Percentiles rank a stretch among this genome's conserved stretches.
Conservation (phyloP, 345 rosid species). For the Excoecaria cochinchinensis region DNA sequence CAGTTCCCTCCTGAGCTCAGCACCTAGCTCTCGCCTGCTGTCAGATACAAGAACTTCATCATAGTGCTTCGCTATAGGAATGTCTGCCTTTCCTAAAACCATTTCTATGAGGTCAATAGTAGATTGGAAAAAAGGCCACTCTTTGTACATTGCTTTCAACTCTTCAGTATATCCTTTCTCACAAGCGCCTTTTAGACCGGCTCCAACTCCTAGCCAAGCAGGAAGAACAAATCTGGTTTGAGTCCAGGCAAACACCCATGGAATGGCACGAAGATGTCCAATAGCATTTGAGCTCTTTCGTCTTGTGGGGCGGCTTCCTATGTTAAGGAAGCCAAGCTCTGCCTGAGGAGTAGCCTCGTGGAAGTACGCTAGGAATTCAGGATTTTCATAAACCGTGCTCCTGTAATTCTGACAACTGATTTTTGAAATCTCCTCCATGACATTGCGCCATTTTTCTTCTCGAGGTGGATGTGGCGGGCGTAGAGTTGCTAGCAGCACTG, state of each 20-base stretch:
- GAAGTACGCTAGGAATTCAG: constrained; percentile 88
- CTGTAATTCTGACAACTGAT: constrained; percentile 75
- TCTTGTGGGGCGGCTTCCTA: constrained; percentile 91
- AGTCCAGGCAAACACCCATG: constrained; percentile 99
- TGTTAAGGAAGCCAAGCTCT: constrained; percentile 90
- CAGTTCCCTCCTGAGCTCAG: constrained; percentile 64
- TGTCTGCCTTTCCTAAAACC: constrained; percentile 90
- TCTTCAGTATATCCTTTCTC: constrained; percentile 79
- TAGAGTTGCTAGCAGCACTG: constrained; percentile 87
- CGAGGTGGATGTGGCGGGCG: constrained; percentile 87
- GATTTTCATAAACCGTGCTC: constrained; percentile 79
- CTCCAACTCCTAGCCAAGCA: constrained; percentile 98
- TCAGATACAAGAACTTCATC: constrained; percentile 83
- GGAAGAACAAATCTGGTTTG: constrained; percentile 98
- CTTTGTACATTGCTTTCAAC: constrained; percentile 79
- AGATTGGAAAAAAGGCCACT: constrained; percentile 94
- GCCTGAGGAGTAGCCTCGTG: constrained; percentile 98
- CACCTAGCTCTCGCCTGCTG: constrained; percentile 70
- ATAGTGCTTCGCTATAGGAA: constrained; percentile 77
- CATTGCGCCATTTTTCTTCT: constrained; percentile 85
- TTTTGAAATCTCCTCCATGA: constrained; percentile 93
- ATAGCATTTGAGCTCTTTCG: constrained; percentile 86
- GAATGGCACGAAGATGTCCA: constrained; percentile 96
- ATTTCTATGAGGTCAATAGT: constrained; percentile 95
- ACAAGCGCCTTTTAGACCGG: constrained; percentile 75